Evolutionary conservation across 2,329 filamentous ascomycete genomes (phyloP), one percentile per base, ranked within the genome.

Genomic region (Cladobotryum protrusum): DNA sequence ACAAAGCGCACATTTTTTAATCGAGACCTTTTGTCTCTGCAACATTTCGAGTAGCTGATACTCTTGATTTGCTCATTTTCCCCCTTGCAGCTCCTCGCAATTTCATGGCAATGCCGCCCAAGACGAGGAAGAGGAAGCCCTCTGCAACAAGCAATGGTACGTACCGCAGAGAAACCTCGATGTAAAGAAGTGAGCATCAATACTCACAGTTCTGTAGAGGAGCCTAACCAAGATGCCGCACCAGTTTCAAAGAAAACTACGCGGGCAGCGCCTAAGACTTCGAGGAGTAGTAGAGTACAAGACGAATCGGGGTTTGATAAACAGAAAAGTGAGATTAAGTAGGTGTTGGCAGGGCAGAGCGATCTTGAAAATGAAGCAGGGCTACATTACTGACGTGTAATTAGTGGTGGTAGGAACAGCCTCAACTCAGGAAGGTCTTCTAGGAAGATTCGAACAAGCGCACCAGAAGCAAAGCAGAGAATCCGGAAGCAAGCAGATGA

Each of bases 81-180:
- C 7, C 6, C 24, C 24, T 29, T 29, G 24, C n/a, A 19, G 14
- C 12, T 18, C n/a, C 3, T 42, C 15, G 15, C 7, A 5, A 20
- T n/a, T 12, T 17, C 18, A 2, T 12, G 20, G 24, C 15, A 4
- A 67, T 67, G 65, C 56, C 63, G 5, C 57, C 60, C 13, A 52
- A 43, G 43, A 57, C 57, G 11, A 52, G 59, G n/a, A 66, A 63
- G 39, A 60, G 61, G 49, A 65, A 57, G 24, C 40, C 36, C 6
- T 56, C 57, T 6, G 48, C 44, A 14, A 56, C 51, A 5, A 61
- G 64, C 61, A 43, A 42, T 55, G 35, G n/a, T 5, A 9, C n/a
- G 12, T 15, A 37, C 35, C 5, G n/a, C 13, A 9, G 35, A 37
- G 14, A 14, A 13, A 3, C 14, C 2, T 37, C 14, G 35, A 37